Evolutionary conservation across 768 basidiomycete genomes (phyloP), one percentile per base, ranked within the genome.

Genomic region (Arthromyces matolae): DNA sequence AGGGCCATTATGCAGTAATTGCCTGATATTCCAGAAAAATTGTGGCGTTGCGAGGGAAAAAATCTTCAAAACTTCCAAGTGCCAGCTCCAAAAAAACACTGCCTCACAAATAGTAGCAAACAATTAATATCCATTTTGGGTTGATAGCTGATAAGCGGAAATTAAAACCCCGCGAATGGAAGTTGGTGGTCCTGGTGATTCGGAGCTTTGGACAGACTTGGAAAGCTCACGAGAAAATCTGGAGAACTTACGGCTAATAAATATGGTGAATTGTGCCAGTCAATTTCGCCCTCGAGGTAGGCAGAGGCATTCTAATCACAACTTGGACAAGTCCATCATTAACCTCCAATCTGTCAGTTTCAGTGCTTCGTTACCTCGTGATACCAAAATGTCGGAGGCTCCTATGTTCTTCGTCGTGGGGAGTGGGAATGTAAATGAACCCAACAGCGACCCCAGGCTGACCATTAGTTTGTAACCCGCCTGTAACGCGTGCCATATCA

Each of bases 1-100:
- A n/a, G n/a, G n/a, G n/a, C n/a, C n/a, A n/a, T n/a, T n/a, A n/a
- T n/a, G n/a, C n/a, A n/a, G n/a, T n/a, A n/a, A n/a, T n/a, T n/a
- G n/a, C n/a, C 57, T 66, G 65, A 68, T 70, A 64, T 69, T 67
- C n/a, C 64, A 66, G 59, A 60, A 58, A 36, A 55, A 49, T 51
- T 60, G 64, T 64, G 64, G 60, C 67, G 58, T 60, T 16, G 14
- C 34, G 54, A 23, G 50, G 57, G 39, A 47, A 42, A 46, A 50
- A 40, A 31, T n/a, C 42, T 5, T 44, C 43, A 27, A 33, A 31
- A 32, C 31, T 42, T 31, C 18, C 8, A 14, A 2, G n/a, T n/a
- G n/a, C 42, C 20, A 42, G 18, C 38, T 22, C 22, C 40, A 13
- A 27, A 29, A n/a, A 35, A 35, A 47, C 53, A 55, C 46, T 23